Base-by-base conservation (phyloP, 202 grass and related monocot genomes). In the Elaeis oleifera region DNA sequence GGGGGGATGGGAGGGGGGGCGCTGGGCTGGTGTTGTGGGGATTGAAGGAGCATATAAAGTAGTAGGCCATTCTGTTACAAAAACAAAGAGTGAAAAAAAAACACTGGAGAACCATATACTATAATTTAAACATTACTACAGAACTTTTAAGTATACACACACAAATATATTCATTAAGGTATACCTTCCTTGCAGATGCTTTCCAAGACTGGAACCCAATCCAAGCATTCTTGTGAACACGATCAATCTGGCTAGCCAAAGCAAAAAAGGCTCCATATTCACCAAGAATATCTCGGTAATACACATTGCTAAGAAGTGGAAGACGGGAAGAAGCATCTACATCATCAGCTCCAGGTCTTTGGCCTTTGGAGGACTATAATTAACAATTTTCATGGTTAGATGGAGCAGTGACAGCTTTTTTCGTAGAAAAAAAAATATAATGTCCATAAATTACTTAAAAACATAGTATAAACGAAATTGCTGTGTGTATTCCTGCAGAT, bases 121-220 rank as follows among this genome's bases (percentile, higher is more conserved):
- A 44, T 13, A 13, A 13, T 44, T 44, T 44, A 44, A 44, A 11
- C 36, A 11, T 13, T 11, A 44, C 9, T 44, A 13, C 36, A 44
- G 36, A 44, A 44, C 7, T 13, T 44, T 44, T 44, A 44, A 44
- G 11, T 44, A 44, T 5, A 11, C 36, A 13, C 0, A 13, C 36
- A 44, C 36, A 44, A 9, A 13, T 13, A 44, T 11, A 44, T 11
- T 44, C 36, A 44, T 52, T 18, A 72, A 23, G 11, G 56, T 18
- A 58, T 73, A 97, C 88, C 88, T 99, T 89, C 79, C 75, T 82
- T 50, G 88, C 88, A 61, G 88, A 80, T 23, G 58, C 78, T 61
- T 88, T 89, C 94, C 94, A 99, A 56, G 80, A 99, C 18, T 99
- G 94, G 78, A 99, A 99, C 18, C 94, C 94, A 72, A 99, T 94